phyloP scores from a whole-genome alignment of 768 basidiomycete species.

The Termitomyces sp. region DNA sequence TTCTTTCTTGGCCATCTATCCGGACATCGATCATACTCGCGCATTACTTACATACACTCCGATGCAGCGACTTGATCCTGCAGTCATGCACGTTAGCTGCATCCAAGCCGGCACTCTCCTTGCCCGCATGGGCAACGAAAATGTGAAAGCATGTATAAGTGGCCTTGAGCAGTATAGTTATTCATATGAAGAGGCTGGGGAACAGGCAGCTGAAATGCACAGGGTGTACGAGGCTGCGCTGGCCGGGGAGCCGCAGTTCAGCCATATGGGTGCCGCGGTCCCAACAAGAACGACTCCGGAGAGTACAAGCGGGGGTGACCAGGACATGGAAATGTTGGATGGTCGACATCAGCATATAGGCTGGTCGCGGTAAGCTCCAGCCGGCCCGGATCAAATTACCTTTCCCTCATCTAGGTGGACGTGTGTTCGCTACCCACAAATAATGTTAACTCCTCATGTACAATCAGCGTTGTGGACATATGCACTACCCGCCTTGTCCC shows the following conservation, averaged over 20 bases:
- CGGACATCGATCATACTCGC: background rate
- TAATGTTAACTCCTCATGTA: background rate
- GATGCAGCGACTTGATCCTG: constrained; percentile 71
- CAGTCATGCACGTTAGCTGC: constrained; percentile 85
- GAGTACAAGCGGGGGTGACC: constrained; percentile 11
- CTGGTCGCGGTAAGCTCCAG: background rate
- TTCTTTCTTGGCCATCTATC: constrained; percentile 11
- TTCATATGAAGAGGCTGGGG: constrained; percentile 83
- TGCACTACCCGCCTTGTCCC: background rate
- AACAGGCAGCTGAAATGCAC: constrained; percentile 70
- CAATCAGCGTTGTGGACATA: background rate
- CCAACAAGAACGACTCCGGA: constrained; percentile 29
- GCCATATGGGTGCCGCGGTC: constrained; percentile 42
- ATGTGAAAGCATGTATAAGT: constrained; percentile 79
- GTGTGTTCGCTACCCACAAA: background rate
- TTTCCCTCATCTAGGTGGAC: background rate
- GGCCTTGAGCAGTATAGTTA: constrained; percentile 87
- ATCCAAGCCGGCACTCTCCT: constrained; percentile 82
- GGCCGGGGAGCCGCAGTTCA: constrained; percentile 40
- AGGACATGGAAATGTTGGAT: constrained; percentile 15
- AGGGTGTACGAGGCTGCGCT: constrained; percentile 41
- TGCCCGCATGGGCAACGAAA: constrained; percentile 77
- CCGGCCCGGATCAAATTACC: background rate
- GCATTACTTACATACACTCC: constrained; percentile 3
- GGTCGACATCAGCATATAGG: constrained; percentile 6